Evolutionary conservation across 106 monocot species (phyloP).

Genomic region (Acanthochlamys bracteata): DNA sequence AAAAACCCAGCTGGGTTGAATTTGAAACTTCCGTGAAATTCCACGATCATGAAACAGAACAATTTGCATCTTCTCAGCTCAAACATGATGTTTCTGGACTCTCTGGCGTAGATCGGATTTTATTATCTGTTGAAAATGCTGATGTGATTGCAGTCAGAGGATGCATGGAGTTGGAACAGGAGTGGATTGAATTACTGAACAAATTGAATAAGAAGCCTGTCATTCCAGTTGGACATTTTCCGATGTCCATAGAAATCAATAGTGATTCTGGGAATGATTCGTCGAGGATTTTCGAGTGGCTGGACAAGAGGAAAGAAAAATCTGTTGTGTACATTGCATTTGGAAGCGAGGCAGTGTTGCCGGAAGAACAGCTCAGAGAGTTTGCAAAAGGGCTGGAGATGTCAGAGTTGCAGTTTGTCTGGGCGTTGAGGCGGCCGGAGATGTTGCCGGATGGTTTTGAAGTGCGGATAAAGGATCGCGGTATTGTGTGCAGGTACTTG

Average conservation of each 20-base stretch:
- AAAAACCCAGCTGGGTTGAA: not conserved
- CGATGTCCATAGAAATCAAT: not conserved
- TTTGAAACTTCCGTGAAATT: not conserved
- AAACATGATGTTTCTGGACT: not conserved
- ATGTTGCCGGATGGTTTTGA: conserved; percentile 3
- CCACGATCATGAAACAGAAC: not conserved
- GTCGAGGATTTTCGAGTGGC: conserved; percentile 11
- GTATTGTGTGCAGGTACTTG: conserved; percentile 8
- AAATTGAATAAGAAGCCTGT: not conserved
- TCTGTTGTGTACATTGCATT: conserved; percentile 24
- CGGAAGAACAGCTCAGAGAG: conserved; percentile 10
- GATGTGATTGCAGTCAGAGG: conserved; percentile 12
- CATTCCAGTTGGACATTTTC: conserved; percentile 1
- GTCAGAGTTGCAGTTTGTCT: conserved; percentile 8
- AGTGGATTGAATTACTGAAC: conserved; percentile 9
- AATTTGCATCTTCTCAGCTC: not conserved
- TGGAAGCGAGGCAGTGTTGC: conserved; percentile 3
- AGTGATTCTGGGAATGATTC: not conserved
- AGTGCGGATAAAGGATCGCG: not conserved
- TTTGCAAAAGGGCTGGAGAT: conserved; percentile 15
- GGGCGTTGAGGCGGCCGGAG: conserved; percentile 9
- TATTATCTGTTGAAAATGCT: not conserved
- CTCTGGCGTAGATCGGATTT: not conserved
- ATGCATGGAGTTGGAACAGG: conserved; percentile 15
- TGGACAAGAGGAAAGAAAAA: conserved; percentile 3